Conservation (phyloP, 73 alveolate genomes). For the Tetrahymena borealis region DNA sequence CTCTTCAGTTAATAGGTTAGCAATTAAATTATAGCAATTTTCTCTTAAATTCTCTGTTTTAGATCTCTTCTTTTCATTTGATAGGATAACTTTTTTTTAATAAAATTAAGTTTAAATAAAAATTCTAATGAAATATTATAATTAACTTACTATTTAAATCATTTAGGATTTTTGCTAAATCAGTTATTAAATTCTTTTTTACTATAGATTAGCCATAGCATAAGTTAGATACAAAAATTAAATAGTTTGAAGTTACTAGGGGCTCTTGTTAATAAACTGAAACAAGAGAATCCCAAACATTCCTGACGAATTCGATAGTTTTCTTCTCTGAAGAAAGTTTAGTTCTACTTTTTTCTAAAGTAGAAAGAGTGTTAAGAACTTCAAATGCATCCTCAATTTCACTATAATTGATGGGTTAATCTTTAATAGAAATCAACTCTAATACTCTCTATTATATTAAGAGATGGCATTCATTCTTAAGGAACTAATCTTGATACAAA, state of each 20-base stretch:
- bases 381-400: conserved; percentile 18
- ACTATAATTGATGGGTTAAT: background rate
- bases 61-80: background rate
- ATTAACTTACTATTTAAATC: background rate
- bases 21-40: conserved; percentile 8
- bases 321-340: conserved; percentile 41
- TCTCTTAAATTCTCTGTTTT: background rate
- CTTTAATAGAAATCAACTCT: background rate
- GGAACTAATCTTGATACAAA: conserved; percentile 44
- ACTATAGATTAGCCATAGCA: conserved; percentile 42
- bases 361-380: conserved; percentile 39
- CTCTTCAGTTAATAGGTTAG: conserved; percentile 25
- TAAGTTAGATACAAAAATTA: conserved; percentile 15
- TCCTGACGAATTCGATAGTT: conserved; percentile 41
- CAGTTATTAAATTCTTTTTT: background rate
- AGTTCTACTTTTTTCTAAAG: conserved; percentile 37
- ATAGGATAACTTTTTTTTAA: background rate
- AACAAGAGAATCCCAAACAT: conserved; percentile 35
- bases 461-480: conserved; percentile 28
- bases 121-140: background rate
- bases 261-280: background rate
- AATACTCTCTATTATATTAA: background rate
- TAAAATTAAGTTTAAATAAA: background rate
- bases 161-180: background rate
- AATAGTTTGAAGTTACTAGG: background rate